Conservation (phyloP, 306 rosid species). For the Trichosanthes cucumerina region DNA sequence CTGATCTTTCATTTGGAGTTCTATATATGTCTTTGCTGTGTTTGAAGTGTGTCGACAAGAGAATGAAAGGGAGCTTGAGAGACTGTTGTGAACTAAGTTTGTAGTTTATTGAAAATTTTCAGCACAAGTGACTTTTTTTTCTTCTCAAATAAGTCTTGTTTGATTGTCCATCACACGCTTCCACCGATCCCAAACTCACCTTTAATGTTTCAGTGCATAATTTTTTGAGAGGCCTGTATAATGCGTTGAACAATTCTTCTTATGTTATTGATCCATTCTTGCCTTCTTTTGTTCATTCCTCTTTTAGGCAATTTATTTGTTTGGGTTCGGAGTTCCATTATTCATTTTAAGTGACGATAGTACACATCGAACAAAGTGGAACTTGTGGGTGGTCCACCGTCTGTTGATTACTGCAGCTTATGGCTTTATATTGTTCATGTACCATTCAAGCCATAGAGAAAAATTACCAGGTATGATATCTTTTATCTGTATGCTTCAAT, state of each 20-base stretch:
- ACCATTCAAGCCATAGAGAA: slow-evolving; percentile 88
- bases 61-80: background rate
- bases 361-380: slow-evolving; percentile 54
- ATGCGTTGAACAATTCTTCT: background rate
- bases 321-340: slow-evolving; percentile 70
- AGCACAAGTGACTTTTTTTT: background rate
- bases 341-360: slow-evolving; percentile 40
- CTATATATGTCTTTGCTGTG: background rate
- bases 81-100: background rate
- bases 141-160: background rate
- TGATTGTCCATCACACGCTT: background rate
- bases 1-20: background rate
- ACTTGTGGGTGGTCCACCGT: slow-evolving; percentile 80
- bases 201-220: background rate
- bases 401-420: slow-evolving; percentile 58
- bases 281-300: slow-evolving; percentile 12
- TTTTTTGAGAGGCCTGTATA: background rate
- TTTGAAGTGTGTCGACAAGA: background rate
- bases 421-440: slow-evolving; percentile 66
- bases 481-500: background rate
- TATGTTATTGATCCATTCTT: slow-evolving; percentile 13
- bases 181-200: background rate
- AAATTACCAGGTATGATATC: slow-evolving; percentile 66
- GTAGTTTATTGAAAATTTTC: background rate
- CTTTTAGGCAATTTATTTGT: slow-evolving; percentile 65